Percentiles rank a stretch among this genome's conserved stretches.
phyloP scores from a whole-genome alignment of 441 rosid genomes.

The Eutrema salsugineum region DNA sequence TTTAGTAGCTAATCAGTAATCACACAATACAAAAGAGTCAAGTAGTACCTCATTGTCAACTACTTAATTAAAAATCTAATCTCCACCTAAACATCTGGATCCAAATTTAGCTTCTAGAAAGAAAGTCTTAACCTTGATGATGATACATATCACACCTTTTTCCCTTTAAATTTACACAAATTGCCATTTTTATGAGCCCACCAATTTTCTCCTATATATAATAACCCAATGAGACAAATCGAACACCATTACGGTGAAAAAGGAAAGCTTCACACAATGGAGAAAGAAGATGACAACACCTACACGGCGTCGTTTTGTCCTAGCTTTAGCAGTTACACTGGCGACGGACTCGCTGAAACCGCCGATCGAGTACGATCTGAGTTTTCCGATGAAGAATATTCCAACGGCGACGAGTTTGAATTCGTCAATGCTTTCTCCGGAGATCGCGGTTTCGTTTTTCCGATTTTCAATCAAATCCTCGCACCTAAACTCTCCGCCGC shows the following conservation, averaged over 20 bases:
- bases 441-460: constrained; percentile 31
- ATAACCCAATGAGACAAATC: background rate
- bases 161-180: background rate
- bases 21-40: background rate
- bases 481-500: background rate
- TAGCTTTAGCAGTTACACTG: constrained; percentile 64
- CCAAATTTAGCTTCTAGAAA: background rate
- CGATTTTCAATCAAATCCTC: constrained; percentile 54
- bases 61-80: background rate
- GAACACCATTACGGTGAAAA: background rate
- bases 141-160: background rate
- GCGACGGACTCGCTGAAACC: constrained; percentile 26
- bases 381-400: background rate
- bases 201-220: background rate
- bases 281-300: constrained; percentile 22
- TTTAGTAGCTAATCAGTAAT: constrained; percentile 1
- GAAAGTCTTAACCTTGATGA: background rate
- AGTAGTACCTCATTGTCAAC: constrained; percentile 10
- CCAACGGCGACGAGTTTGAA: constrained; percentile 45
- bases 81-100: constrained; percentile 5
- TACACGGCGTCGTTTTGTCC: constrained; percentile 44
- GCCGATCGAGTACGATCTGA: constrained; percentile 40
- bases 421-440: constrained; percentile 30
- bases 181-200: background rate
- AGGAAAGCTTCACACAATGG: constrained; percentile 18